Evolutionary conservation across 176 grass and related monocot genomes (phyloP).

Genomic region (Oryza nivara): DNA sequence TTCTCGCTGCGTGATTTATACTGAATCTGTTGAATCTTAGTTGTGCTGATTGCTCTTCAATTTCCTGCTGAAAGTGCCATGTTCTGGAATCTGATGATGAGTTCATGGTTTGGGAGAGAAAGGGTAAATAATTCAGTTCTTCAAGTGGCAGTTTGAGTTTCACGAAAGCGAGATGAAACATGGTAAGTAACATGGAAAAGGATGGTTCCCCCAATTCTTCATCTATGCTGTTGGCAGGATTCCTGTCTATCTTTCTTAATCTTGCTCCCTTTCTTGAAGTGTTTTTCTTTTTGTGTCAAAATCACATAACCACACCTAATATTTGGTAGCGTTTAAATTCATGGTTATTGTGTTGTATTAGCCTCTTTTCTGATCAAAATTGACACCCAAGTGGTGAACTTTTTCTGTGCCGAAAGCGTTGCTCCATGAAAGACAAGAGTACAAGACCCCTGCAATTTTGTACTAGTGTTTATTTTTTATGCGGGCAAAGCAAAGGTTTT

Average conservation of each 20-base stretch:
- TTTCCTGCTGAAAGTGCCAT: not conserved
- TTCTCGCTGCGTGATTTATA: not conserved
- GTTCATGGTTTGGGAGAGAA: not conserved
- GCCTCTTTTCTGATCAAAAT: not conserved
- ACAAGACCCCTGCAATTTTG: not conserved
- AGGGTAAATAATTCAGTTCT: not conserved
- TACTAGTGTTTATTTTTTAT: not conserved
- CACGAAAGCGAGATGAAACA: constrained; percentile 14
- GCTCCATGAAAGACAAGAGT: not conserved
- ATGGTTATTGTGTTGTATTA: not conserved
- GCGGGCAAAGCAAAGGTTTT: not conserved
- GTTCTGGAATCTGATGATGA: not conserved
- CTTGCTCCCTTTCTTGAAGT: not conserved
- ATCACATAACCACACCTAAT: not conserved
- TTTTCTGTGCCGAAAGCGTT: constrained; percentile 11
- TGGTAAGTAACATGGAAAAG: not conserved
- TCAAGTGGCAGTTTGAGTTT: not conserved
- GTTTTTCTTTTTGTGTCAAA: not conserved
- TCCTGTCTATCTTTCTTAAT: not conserved
- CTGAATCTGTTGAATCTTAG: too few species aligned
- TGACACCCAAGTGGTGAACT: not conserved
- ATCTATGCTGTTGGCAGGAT: not conserved
- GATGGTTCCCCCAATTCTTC: not conserved
- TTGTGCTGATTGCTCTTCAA: not conserved
- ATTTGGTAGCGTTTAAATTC: not conserved